Percentiles rank a stretch among this genome's conserved stretches.
Conservation (phyloP, 2,329 filamentous ascomycete genomes). For the Hysterium pulicare region DNA sequence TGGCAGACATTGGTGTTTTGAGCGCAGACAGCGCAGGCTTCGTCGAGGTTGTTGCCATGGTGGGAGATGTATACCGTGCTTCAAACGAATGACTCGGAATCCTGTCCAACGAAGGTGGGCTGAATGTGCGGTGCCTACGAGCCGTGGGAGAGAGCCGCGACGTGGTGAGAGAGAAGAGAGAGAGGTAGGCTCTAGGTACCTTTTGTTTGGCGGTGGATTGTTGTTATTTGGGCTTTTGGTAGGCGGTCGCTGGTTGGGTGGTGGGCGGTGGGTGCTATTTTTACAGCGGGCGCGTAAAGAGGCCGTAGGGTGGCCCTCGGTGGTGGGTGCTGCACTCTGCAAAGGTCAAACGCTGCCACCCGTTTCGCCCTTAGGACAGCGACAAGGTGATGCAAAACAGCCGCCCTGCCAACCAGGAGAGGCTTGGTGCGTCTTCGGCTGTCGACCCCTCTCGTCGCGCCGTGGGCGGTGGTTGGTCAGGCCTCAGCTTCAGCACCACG, state of each 20-base stretch:
- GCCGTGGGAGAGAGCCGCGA: conserved; percentile 5
- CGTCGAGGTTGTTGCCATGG: conserved; percentile 38
- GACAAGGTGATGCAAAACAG: conserved; percentile 25
- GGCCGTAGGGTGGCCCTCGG: too few species aligned
- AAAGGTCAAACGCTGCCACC: not conserved
- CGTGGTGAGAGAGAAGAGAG: conserved; percentile 5
- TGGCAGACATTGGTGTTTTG: conserved; percentile 60
- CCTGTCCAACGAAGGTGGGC: conserved; percentile 20
- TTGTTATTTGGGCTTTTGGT: conserved; percentile 31
- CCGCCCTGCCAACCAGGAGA: conserved; percentile 12
- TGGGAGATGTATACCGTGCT: conserved; percentile 14
- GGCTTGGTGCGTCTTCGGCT: conserved; percentile 2
- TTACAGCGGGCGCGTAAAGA: conserved; percentile 23
- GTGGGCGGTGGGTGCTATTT: conserved; percentile 10
- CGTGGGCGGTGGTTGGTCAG: too few species aligned
- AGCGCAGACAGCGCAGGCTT: conserved; percentile 43
- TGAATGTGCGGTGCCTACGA: conserved; percentile 20
- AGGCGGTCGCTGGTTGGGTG: conserved; percentile 2
- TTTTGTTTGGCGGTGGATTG: conserved; percentile 18
- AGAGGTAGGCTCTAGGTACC: conserved; percentile 18
- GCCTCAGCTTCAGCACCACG: too few species aligned
- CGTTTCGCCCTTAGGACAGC: not conserved
- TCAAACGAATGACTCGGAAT: conserved; percentile 29
- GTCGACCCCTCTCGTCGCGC: conserved; percentile 23
- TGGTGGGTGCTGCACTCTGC: too few species aligned